phyloP scores from a whole-genome alignment of 352 stramenopile species.

The Pythium insidiosum region DNA sequence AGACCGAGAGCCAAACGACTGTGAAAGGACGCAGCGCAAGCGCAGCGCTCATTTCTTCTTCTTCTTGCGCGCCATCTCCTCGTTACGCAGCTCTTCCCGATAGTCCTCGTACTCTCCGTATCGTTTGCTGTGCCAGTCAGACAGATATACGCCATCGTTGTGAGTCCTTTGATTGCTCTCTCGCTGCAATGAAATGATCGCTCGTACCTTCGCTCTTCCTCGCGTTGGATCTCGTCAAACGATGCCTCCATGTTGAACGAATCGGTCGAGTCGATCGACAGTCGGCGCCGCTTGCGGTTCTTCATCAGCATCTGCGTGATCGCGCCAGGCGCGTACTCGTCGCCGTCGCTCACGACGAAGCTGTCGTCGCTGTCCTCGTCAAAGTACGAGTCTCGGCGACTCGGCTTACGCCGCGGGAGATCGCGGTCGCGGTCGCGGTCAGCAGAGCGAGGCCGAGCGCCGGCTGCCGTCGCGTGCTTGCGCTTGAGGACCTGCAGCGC shows the following conservation, averaged over 20 bases:
- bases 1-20: neutral
- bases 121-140: slow-evolving; percentile 28
- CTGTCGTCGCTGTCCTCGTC: slow-evolving; percentile 85
- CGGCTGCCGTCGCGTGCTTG: slow-evolving; percentile 52
- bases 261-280: slow-evolving; percentile 73
- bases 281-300: slow-evolving; percentile 57
- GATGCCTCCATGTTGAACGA: slow-evolving; percentile 84
- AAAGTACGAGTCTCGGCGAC: slow-evolving; percentile 55
- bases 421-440: slow-evolving; percentile 16
- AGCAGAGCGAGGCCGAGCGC: slow-evolving; percentile 23
- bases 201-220: slow-evolving; percentile 72
- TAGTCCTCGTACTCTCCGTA: slow-evolving; percentile 82
- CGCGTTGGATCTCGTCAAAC: slow-evolving; percentile 80
- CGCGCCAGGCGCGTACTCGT: slow-evolving; percentile 63
- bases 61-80: slow-evolving; percentile 74
- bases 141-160: neutral
- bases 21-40: neutral
- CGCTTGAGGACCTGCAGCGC: slow-evolving; percentile 65
- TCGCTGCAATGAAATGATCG: neutral
- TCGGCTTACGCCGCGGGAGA: slow-evolving; percentile 14
- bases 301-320: slow-evolving; percentile 80
- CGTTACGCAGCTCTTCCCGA: slow-evolving; percentile 76
- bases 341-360: slow-evolving; percentile 77
- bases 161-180: too few relatives aligned
- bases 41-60: slow-evolving; percentile 27